Conservation (phyloP, 352 stramenopile species). For the Globisporangium emineosum region DNA sequence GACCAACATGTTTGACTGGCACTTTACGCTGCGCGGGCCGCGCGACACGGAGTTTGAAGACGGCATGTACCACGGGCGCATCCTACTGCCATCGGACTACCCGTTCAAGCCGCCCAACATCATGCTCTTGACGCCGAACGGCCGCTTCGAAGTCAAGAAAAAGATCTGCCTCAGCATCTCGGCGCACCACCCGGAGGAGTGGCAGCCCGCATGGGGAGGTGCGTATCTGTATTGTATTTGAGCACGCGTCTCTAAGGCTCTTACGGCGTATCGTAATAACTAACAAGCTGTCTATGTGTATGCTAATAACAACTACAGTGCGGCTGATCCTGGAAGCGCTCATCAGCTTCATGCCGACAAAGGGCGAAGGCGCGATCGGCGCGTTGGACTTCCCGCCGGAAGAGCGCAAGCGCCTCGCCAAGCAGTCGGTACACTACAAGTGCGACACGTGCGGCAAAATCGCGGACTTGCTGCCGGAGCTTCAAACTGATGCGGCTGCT, state of each 20-base stretch:
- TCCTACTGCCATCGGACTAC: constrained; percentile 93
- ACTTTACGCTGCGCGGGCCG: constrained; percentile 98
- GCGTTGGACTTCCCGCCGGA: constrained; percentile 72
- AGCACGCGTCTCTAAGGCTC: background rate
- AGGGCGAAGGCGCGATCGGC: constrained; percentile 81
- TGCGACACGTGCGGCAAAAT: constrained; percentile 74
- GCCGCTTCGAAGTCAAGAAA: constrained; percentile 96
- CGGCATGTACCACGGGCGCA: constrained; percentile 97
- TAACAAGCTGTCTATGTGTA: background rate
- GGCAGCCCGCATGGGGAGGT: constrained; percentile 92
- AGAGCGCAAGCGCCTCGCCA: constrained; percentile 57
- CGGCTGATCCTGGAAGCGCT: constrained; percentile 97
- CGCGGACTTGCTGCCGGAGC: constrained; percentile 62
- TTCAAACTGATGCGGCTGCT: constrained; percentile 18
- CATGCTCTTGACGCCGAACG: constrained; percentile 96
- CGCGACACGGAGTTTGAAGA: constrained; percentile 95
- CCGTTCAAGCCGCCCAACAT: constrained; percentile 98
- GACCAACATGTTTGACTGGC: constrained; percentile 92
- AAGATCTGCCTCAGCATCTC: constrained; percentile 99
- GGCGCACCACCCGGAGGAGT: constrained; percentile 97
- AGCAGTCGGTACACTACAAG: constrained; percentile 72
- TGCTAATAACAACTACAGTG: constrained; percentile 43
- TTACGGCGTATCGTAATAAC: background rate
- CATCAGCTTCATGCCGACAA: constrained; percentile 96
- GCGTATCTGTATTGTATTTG: constrained; percentile 1